Evolutionary conservation across 2,329 filamentous ascomycete genomes (phyloP), one percentile per base, ranked within the genome.

Genomic region (Curvularia sp.): DNA sequence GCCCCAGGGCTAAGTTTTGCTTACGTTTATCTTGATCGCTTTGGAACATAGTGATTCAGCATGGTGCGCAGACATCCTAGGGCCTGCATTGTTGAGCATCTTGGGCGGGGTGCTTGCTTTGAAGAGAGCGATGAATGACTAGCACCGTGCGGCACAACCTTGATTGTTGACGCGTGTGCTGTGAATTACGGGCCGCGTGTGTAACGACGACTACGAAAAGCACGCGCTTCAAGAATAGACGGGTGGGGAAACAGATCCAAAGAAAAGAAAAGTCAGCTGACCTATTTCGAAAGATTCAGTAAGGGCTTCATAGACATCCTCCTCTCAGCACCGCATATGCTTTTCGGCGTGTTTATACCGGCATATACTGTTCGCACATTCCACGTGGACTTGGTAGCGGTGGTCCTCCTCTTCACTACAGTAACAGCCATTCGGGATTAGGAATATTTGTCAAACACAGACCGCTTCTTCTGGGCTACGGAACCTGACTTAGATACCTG

Each of bases 391-490:
- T 9, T 32, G 28, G 10, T 23, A 13, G 6, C 19, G 5, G 34
- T n/a, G 25, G 18, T 13, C 5, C 3, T 13, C 8, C 9, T 23
- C 43, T 46, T 30, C 21, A 7, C 32, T 19, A 9, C 21, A 51
- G 25, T 39, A 6, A 12, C 8, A 34, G 12, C 42, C 15, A 19
- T 32, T 28, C 41, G 21, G 25, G 25, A 15, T 46, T 23, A 49
- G 15, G 36, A n/a, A 30, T 38, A 57, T 19, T 32, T 41, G 9
- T 57, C 53, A 25, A 54, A 13, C 21, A 9, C 36, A n/a, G 42
- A 39, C 38, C 67, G 62, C 49, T 67, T 63, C 56, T 63, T 67
- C 21, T 51, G 54, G 23, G 66, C 42, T 8, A 13, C 21, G 2
- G 64, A 41, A 5, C 32, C 53, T 25, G 51, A 27, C 21, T 64